phyloP scores from a whole-genome alignment of 106 monocot genomes.

The Gastrodia elata region DNA sequence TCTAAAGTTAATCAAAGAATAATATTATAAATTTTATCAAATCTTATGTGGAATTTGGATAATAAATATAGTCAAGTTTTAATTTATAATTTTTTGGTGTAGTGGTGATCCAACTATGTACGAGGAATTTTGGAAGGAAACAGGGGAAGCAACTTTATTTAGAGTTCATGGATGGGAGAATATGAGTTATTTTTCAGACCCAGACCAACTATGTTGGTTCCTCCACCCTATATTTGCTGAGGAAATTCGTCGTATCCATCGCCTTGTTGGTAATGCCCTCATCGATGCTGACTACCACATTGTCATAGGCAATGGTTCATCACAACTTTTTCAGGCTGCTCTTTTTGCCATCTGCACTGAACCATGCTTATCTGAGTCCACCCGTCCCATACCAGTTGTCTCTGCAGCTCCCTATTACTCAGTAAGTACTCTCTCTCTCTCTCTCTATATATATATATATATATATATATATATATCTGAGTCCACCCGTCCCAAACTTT shows the following conservation, averaged over 20 bases:
- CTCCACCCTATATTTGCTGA: slow-evolving; percentile 40
- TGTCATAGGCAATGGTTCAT: slow-evolving; percentile 70
- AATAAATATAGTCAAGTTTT: not conserved
- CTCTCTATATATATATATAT: not conserved
- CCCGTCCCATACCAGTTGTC: slow-evolving; percentile 35
- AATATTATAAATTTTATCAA: no score
- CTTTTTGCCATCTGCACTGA: slow-evolving; percentile 43
- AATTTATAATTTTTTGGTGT: not conserved
- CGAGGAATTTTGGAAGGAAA: slow-evolving; percentile 25
- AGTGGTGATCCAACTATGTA: slow-evolving; percentile 42
- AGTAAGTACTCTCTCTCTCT: slow-evolving; percentile 21
- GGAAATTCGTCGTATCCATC: slow-evolving; percentile 49
- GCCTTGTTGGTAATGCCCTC: slow-evolving; percentile 54
- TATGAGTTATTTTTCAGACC: slow-evolving; percentile 79
- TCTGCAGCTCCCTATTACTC: slow-evolving; percentile 64
- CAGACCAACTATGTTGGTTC: slow-evolving; percentile 54
- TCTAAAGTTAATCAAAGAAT: no score
- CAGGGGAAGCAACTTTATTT: slow-evolving; percentile 5
- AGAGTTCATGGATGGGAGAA: slow-evolving; percentile 37
- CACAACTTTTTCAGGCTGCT: slow-evolving; percentile 70
- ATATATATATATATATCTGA: no score
- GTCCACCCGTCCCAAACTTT: no score
- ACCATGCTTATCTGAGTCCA: not conserved
- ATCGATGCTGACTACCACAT: slow-evolving; percentile 23
- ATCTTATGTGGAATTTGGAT: no score